Conservation (phyloP, 2,329 filamentous ascomycete species). For the Aspergillus transmontanensis region DNA sequence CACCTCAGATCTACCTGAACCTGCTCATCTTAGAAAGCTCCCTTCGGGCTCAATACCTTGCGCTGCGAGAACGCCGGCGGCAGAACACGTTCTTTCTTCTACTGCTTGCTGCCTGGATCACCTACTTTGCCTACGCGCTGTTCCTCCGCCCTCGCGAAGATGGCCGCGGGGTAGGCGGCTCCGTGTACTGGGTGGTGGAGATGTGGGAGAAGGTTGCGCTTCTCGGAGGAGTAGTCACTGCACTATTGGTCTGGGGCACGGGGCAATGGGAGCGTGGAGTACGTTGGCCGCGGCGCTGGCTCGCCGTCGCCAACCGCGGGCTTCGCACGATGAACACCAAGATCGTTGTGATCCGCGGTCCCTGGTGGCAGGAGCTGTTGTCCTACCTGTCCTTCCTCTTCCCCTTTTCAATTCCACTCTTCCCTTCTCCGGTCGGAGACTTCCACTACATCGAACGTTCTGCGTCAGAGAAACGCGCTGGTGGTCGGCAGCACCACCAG, state of each 20-base stretch:
- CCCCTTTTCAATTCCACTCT: constrained; percentile 70
- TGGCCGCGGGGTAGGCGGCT: constrained; percentile 85
- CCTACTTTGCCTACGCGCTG: constrained; percentile 83
- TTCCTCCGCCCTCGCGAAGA: constrained; percentile 97
- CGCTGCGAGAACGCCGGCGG: constrained; percentile 80
- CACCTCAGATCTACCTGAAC: constrained; percentile 97
- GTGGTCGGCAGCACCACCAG: constrained; percentile 37
- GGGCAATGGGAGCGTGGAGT: constrained; percentile 96
- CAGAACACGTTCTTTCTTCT: constrained; percentile 92
- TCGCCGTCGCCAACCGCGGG: constrained; percentile 84
- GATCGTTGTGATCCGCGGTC: constrained; percentile 81
- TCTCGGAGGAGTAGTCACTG: constrained; percentile 86
- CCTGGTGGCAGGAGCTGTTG: constrained; percentile 77
- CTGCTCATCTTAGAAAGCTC: constrained; percentile 95
- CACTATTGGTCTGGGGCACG: constrained; percentile 85
- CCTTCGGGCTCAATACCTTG: constrained; percentile 87
- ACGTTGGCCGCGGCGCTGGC: constrained; percentile 90
- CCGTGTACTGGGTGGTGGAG: constrained; percentile 95
- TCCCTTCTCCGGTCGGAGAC: constrained; percentile 64
- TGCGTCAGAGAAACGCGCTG: constrained; percentile 41
- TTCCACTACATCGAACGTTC: constrained; percentile 76
- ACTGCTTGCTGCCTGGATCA: constrained; percentile 76
- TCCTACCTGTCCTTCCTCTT: constrained; percentile 76
- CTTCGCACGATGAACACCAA: constrained; percentile 94
- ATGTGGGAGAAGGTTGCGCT: constrained; percentile 87